Evolutionary conservation across 1,139 yeast species (phyloP).

Genomic region (Scheffersomyces cryptocercus): DNA sequence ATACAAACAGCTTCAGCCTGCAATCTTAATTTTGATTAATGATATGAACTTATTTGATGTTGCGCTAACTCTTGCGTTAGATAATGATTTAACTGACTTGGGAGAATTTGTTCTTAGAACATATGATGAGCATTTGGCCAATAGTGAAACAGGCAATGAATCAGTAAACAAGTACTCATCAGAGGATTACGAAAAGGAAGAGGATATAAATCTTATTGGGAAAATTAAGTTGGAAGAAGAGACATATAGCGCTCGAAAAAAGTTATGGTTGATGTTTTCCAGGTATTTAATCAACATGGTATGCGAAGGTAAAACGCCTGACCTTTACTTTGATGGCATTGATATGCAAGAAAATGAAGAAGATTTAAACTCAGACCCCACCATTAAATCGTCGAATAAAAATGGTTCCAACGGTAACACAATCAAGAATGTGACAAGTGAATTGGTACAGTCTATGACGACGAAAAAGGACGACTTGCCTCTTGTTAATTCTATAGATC

Average conservation of each 20-base stretch:
- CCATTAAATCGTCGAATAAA: neutral
- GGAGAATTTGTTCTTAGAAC: slow-evolving; percentile 44
- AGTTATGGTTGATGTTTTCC: slow-evolving; percentile 74
- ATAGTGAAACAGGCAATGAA: slow-evolving; percentile 9
- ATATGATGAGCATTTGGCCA: slow-evolving; percentile 28
- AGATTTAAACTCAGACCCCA: neutral
- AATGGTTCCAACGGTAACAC: neutral
- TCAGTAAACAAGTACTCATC: slow-evolving; percentile 10
- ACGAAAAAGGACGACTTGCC: neutral
- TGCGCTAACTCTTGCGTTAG: slow-evolving; percentile 75
- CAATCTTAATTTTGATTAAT: slow-evolving; percentile 68
- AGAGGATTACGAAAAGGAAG: slow-evolving; percentile 9
- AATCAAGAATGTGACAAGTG: slow-evolving; percentile 8
- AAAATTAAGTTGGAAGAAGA: slow-evolving; percentile 35
- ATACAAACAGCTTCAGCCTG: slow-evolving; percentile 59
- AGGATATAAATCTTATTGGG: slow-evolving; percentile 18
- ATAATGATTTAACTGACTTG: slow-evolving; percentile 58
- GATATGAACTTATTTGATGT: slow-evolving; percentile 71
- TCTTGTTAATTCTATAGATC: slow-evolving; percentile 5
- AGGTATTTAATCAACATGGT: slow-evolving; percentile 52
- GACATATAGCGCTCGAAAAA: slow-evolving; percentile 55
- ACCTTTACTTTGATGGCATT: slow-evolving; percentile 14
- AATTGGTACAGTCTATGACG: slow-evolving; percentile 7
- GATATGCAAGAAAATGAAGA: neutral
- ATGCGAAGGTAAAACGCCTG: slow-evolving; percentile 22